Conservation (phyloP, 345 rosid genomes). For the Pistacia vera region DNA sequence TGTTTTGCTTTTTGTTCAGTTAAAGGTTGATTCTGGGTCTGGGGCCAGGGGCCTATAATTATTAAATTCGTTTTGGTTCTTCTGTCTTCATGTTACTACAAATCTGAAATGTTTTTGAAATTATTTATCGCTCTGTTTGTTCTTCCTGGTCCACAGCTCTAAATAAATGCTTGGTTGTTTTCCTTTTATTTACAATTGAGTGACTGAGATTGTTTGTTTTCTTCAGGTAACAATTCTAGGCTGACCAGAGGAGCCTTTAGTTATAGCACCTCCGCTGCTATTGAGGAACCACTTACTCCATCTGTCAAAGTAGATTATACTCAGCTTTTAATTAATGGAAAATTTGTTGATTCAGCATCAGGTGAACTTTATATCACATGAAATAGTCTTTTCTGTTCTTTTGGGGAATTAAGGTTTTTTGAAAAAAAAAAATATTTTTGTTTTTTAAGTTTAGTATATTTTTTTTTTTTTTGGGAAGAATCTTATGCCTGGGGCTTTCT, state of each 20-base stretch:
- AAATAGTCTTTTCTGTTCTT: background rate
- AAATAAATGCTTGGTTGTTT: background rate
- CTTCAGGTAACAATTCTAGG: conserved; percentile 44
- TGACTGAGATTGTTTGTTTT: background rate
- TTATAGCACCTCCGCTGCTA: conserved; percentile 54
- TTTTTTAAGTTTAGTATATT: background rate
- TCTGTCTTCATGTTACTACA: too few relatives aligned
- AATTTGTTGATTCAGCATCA: conserved; percentile 82
- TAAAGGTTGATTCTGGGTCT: background rate
- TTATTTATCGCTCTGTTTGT: background rate
- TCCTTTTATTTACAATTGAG: background rate
- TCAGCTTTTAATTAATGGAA: conserved; percentile 76
- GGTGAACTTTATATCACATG: conserved; percentile 40
- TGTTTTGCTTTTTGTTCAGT: background rate
- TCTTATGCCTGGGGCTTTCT: background rate
- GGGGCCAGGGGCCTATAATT: background rate
- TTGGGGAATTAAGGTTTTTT: background rate
- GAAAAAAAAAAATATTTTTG: too few relatives aligned
- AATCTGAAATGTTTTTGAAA: background rate
- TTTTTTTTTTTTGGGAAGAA: background rate
- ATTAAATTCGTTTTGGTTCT: background rate
- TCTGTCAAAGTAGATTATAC: conserved; percentile 56
- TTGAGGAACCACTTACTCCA: conserved; percentile 63
- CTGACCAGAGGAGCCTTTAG: conserved; percentile 41
- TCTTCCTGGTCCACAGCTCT: background rate